phyloP scores from a whole-genome alignment of 495 filamentous ascomycete species.

The Aspergillus homomorphus region DNA sequence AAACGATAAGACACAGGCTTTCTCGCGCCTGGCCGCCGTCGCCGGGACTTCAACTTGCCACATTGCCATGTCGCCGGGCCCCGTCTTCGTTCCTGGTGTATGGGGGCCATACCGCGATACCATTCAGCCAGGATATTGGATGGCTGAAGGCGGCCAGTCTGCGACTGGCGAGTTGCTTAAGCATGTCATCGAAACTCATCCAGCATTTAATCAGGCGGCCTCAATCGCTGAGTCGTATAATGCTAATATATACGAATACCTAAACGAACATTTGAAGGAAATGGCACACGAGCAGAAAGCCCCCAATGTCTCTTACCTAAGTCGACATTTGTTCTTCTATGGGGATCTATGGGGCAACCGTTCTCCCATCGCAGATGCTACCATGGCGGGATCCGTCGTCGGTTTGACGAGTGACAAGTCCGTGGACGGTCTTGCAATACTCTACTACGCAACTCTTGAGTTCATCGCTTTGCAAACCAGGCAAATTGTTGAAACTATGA shows the following conservation, averaged over 20 bases:
- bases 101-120: conserved; percentile 97
- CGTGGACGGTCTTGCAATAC: conserved; percentile 78
- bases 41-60: conserved; percentile 97
- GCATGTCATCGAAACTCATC: conserved; percentile 90
- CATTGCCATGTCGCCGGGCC: conserved; percentile 86
- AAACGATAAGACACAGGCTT: conserved; percentile 87
- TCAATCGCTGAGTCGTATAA: conserved; percentile 74
- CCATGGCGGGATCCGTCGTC: conserved; percentile 85
- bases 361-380: conserved; percentile 85
- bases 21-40: conserved; percentile 88
- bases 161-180: conserved; percentile 93
- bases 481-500: conserved; percentile 94
- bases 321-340: conserved; percentile 95
- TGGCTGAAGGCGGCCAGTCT: conserved; percentile 94
- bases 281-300: conserved; percentile 64
- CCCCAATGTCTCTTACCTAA: conserved; percentile 77
- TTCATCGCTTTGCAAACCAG: conserved; percentile 95
- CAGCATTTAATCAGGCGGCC: conserved; percentile 73
- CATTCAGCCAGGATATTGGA: conserved; percentile 85
- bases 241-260: conserved; percentile 86
- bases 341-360: conserved; percentile 98
- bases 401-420: conserved; percentile 82
- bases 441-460: conserved; percentile 93
- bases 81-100: conserved; percentile 88
- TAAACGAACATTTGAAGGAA: conserved; percentile 82